Conservation (phyloP, 2,329 filamentous ascomycete genomes). For the Arachnomyces sp. region DNA sequence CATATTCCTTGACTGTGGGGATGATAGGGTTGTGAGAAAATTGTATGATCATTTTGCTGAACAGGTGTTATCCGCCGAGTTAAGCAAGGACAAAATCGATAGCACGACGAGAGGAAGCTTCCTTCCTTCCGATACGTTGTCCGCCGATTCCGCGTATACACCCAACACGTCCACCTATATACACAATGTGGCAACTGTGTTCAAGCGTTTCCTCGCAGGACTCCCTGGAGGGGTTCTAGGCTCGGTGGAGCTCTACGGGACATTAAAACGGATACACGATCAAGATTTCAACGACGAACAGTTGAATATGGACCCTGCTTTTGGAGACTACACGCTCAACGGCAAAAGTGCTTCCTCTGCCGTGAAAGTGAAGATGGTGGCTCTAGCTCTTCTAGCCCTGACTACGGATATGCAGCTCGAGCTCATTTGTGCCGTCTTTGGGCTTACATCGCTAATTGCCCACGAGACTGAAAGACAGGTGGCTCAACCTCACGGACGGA, state of each 20-base stretch:
- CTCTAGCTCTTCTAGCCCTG: constrained; percentile 29
- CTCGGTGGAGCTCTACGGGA: constrained; percentile 25
- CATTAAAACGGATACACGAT: constrained; percentile 23
- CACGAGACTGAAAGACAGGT: constrained; percentile 19
- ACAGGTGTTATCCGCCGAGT: constrained; percentile 30
- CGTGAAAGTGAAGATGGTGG: constrained; percentile 24
- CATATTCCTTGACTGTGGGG: constrained; percentile 28
- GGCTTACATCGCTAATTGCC: constrained; percentile 25
- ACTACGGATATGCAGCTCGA: constrained; percentile 31
- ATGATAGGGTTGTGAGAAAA: constrained; percentile 25
- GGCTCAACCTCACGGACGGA: constrained; percentile 13
- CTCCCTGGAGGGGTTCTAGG: constrained; percentile 33
- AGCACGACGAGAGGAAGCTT: constrained; percentile 26
- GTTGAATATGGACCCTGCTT: constrained; percentile 11
- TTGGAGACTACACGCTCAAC: constrained; percentile 16
- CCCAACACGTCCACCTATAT: constrained; percentile 2
- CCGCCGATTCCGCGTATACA: not conserved
- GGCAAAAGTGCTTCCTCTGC: constrained; percentile 13
- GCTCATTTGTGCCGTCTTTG: constrained; percentile 34
- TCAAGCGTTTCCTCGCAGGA: constrained; percentile 28
- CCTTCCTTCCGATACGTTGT: constrained; percentile 21
- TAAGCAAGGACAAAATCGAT: constrained; percentile 25
- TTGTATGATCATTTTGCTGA: constrained; percentile 34
- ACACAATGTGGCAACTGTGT: constrained; percentile 24
- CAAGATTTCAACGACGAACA: constrained; percentile 13